phyloP scores from a whole-genome alignment of 2,329 filamentous ascomycete genomes.

The Atkinsonella hypoxylon region DNA sequence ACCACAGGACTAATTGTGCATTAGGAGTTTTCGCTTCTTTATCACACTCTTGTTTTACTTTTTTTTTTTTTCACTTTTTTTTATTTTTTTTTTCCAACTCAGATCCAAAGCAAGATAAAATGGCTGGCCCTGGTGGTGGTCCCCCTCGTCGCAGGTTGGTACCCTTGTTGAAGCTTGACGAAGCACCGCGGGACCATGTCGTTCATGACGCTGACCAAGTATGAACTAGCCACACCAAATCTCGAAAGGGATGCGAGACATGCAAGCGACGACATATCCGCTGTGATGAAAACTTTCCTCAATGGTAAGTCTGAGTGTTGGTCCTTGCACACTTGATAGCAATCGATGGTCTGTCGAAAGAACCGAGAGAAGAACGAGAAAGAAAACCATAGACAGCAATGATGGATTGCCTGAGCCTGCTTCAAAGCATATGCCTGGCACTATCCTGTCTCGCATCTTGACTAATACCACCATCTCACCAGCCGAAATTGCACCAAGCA shows the following conservation, averaged over 20 bases:
- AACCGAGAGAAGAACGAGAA: background rate
- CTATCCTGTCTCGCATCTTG: background rate
- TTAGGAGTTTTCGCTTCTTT: background rate
- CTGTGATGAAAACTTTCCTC: conserved; percentile 94
- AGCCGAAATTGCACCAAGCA: conserved; percentile 99
- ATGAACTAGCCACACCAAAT: conserved; percentile 79
- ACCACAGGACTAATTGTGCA: no score
- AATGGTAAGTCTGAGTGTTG: conserved; percentile 55
- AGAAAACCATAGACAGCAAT: background rate
- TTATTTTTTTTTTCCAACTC: background rate
- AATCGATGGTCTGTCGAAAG: background rate
- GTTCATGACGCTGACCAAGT: conserved; percentile 10
- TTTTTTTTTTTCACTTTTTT: conserved; percentile 1
- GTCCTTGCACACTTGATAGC: background rate
- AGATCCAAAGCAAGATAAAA: conserved; percentile 28
- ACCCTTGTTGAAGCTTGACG: no score
- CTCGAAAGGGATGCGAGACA: conserved; percentile 93
- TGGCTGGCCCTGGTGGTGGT: conserved; percentile 92
- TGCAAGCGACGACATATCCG: conserved; percentile 97
- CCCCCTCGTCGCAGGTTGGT: conserved; percentile 61
- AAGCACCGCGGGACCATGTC: background rate
- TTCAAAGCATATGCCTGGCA: no score
- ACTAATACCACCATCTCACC: conserved; percentile 11
- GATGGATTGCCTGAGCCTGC: no score
- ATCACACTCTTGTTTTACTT: background rate